A percentile compares a stretch with the other conserved stretches of the same genome.
Evolutionary conservation across 352 stramenopile species (phyloP).

Genomic region (Pythium myriotylum): DNA sequence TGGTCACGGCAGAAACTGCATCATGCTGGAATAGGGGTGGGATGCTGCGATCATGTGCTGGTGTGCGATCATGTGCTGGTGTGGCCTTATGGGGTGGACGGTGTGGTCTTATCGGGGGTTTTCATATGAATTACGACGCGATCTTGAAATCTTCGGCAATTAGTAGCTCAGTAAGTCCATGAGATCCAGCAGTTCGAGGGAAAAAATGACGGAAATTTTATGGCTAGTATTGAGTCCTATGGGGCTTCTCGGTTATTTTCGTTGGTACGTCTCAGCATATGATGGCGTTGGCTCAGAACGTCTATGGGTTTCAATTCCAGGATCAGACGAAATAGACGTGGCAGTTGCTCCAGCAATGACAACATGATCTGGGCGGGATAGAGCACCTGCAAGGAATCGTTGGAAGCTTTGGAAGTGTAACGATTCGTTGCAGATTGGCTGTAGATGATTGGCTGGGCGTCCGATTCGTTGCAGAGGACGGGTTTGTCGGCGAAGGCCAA

Average conservation of each 20-base stretch:
- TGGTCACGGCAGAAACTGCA: too few species aligned
- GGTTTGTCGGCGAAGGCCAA: neutral
- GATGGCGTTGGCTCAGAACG: too few species aligned
- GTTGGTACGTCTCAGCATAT: neutral
- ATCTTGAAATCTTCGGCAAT: neutral
- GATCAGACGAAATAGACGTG: neutral
- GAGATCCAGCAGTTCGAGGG: too few species aligned
- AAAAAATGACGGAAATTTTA: too few species aligned
- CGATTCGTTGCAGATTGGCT: neutral
- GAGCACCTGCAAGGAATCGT: neutral
- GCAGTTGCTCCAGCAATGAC: neutral
- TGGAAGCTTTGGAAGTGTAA: neutral
- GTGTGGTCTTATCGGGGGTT: too few species aligned
- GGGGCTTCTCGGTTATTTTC: neutral
- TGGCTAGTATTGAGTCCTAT: neutral
- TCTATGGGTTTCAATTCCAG: neutral
- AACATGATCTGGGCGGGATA: neutral
- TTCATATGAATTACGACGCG: too few species aligned
- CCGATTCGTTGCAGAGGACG: neutral
- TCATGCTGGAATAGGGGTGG: too few species aligned
- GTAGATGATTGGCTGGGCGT: neutral
- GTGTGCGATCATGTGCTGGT: too few species aligned
- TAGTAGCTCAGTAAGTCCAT: constrained; percentile 1
- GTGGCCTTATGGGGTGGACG: too few species aligned
- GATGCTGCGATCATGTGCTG: too few species aligned